phyloP scores from a whole-genome alignment of 495 filamentous ascomycete species.

The Neurospora pannonica region DNA sequence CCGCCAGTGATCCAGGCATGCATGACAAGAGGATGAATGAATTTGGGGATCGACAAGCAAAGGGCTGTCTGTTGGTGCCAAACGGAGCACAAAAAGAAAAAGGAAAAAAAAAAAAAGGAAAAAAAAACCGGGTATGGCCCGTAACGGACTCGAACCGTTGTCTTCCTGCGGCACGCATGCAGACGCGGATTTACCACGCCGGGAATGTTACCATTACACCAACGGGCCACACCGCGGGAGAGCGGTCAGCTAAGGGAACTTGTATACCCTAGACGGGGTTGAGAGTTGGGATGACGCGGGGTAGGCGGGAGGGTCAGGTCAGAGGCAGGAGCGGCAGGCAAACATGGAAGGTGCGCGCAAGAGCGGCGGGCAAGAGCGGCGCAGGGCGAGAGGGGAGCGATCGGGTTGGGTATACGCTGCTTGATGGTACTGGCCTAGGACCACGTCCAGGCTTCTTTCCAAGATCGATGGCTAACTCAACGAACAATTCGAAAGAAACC shows the following conservation, averaged over 20 bases:
- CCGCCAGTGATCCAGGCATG: neutral
- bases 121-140: neutral
- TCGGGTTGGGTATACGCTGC: too few relatives aligned
- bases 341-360: neutral
- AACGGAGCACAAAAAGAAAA: neutral
- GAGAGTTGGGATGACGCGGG: neutral
- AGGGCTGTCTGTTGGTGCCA: neutral
- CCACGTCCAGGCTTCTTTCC: neutral
- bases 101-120: neutral
- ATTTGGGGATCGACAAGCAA: neutral
- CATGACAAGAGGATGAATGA: neutral
- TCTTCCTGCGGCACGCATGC: neutral
- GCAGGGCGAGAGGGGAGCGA: too few relatives aligned
- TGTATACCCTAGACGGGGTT: neutral
- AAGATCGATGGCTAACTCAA: neutral
- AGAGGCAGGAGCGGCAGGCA: neutral
- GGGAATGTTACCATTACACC: neutral
- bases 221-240: neutral
- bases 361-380: neutral
- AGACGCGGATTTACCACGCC: neutral
- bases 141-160: neutral
- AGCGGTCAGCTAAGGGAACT: neutral
- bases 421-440: neutral
- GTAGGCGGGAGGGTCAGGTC: neutral
- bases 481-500: neutral